These are phyloP conservation scores for Aspergillus udagawae DNA, from an alignment of 2,329 filamentous ascomycete genomes.

Conservation along the genomic window DNA sequence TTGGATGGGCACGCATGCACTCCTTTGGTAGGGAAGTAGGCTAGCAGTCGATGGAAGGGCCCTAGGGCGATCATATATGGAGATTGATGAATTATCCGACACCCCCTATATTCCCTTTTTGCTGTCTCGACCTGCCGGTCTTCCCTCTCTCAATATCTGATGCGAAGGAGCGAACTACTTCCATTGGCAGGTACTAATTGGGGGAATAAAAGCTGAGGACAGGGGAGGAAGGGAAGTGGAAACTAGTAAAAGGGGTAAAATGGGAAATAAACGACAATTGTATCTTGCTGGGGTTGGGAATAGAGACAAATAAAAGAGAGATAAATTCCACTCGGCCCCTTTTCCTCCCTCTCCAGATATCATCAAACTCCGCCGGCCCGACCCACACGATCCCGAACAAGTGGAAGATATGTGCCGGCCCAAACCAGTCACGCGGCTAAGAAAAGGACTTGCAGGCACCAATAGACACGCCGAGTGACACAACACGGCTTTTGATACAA, in stretches of 20 bases:
- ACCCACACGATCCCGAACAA: constrained; percentile 34
- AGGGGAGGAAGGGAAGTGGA: constrained; percentile 9
- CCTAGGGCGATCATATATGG: too few relatives aligned
- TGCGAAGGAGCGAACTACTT: constrained; percentile 12
- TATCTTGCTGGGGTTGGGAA: constrained; percentile 39
- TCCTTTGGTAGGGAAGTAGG: background rate
- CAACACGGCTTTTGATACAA: constrained; percentile 24
- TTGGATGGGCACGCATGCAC: background rate
- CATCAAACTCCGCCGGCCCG: constrained; percentile 39
- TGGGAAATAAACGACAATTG: constrained; percentile 28
- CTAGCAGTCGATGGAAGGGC: background rate
- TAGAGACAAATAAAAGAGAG: constrained; percentile 39
- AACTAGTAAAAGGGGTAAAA: constrained; percentile 16
- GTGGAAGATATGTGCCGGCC: constrained; percentile 34
- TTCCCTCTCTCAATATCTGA: background rate
- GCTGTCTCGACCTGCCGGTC: background rate
- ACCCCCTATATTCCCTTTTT: background rate
- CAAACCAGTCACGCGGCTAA: constrained; percentile 35
- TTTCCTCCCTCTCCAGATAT: constrained; percentile 40
- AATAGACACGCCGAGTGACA: constrained; percentile 25
- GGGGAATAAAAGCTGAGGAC: constrained; percentile 3
- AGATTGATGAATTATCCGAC: background rate
- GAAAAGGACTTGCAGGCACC: constrained; percentile 29
- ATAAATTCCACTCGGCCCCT: constrained; percentile 40
- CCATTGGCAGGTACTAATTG: constrained; percentile 9